These are phyloP conservation scores for Hymenoscyphus scutula DNA, from an alignment of 2,329 filamentous ascomycete genomes.

Conservation along the genomic window DNA sequence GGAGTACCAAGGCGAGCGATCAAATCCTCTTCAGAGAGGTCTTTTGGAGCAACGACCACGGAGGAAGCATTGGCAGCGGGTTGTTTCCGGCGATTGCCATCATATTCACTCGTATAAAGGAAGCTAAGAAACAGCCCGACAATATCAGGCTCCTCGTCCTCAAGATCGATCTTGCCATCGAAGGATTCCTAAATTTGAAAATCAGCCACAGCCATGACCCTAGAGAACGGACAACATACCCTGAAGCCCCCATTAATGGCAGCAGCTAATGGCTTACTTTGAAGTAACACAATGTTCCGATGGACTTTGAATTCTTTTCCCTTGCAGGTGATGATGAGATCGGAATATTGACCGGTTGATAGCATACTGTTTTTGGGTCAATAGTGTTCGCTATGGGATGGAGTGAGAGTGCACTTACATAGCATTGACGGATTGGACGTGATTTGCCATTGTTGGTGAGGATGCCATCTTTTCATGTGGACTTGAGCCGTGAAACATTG, in stretches of 20 bases:
- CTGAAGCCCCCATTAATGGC: constrained; percentile 16
- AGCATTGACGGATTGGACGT: no score
- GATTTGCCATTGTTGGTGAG: no score
- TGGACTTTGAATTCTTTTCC: constrained; percentile 23
- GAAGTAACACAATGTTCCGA: constrained; percentile 21
- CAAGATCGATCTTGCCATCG: neutral
- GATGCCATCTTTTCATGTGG: no score
- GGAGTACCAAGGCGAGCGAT: no score
- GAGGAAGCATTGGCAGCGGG: no score
- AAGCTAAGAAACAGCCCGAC: neutral
- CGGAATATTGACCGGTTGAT: constrained; percentile 19
- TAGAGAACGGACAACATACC: neutral
- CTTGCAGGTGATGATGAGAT: constrained; percentile 25
- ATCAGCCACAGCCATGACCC: neutral
- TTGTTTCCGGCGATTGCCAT: neutral
- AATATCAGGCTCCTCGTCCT: neutral
- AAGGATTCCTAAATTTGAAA: neutral
- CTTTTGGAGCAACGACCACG: no score
- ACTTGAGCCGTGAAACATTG: no score
- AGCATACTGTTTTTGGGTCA: no score
- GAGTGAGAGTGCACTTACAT: no score
- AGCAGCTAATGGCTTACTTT: constrained; percentile 23
- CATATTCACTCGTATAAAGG: neutral
- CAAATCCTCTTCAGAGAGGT: no score
- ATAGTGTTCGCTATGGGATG: no score